Percentiles rank a stretch among this genome's conserved stretches.
Conservation (phyloP, 2,329 filamentous ascomycete species). For the Beauveria varroae region DNA sequence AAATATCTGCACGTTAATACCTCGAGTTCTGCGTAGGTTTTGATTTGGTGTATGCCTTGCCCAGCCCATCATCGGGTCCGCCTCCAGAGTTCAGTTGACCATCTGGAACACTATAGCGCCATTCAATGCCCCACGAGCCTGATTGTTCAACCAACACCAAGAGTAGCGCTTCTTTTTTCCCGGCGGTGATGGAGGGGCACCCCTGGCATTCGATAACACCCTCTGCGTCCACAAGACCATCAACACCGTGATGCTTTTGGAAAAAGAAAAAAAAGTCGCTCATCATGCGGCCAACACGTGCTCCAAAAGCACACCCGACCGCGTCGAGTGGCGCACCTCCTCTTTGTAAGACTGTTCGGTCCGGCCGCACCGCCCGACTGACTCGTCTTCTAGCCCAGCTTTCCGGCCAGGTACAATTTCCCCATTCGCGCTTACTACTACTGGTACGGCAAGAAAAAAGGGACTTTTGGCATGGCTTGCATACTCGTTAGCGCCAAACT, state of each 20-base stretch:
- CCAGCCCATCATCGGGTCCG: too few species aligned
- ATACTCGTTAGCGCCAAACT: background rate
- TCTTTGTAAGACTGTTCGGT: conserved; percentile 1
- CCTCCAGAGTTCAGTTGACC: too few species aligned
- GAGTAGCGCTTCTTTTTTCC: background rate
- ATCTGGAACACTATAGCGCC: too few species aligned
- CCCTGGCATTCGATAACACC: background rate
- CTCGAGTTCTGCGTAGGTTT: too few species aligned
- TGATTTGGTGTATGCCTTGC: too few species aligned
- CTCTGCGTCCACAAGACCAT: background rate
- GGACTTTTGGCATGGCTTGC: background rate
- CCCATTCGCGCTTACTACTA: background rate
- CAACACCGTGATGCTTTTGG: background rate
- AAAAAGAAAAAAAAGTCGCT: background rate
- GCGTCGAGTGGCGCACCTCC: background rate
- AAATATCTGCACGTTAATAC: too few species aligned
- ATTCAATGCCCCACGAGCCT: too few species aligned
- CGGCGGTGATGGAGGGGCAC: background rate
- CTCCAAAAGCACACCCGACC: background rate
- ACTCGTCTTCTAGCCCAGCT: background rate
- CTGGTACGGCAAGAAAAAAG: background rate
- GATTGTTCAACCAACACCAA: too few species aligned
- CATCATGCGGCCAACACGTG: background rate
- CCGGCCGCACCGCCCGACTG: background rate
- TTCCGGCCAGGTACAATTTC: background rate